phyloP scores from a whole-genome alignment of 306 rosid genomes.

The Styphnolobium japonicum region DNA sequence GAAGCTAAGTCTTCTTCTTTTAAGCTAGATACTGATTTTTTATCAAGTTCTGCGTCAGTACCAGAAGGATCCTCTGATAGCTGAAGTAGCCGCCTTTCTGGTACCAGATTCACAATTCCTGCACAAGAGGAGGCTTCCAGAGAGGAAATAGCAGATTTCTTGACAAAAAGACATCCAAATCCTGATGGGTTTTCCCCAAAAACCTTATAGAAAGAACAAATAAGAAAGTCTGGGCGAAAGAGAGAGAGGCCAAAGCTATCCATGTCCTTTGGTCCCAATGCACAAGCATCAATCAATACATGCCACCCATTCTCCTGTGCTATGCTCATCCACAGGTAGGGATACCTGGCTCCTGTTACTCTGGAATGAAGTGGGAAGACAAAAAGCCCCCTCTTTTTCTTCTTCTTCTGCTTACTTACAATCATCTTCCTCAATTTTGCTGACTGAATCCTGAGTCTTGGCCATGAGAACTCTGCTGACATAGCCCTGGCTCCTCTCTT shows the following conservation, averaged over 20 bases:
- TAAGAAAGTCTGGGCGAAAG: constrained; percentile 77
- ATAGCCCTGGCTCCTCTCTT: constrained; percentile 74
- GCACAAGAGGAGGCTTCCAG: constrained; percentile 60
- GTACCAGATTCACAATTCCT: constrained; percentile 81
- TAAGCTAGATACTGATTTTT: constrained; percentile 37
- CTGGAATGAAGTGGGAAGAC: constrained; percentile 92
- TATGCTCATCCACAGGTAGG: constrained; percentile 83
- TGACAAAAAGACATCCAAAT: constrained; percentile 89
- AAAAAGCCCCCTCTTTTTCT: constrained; percentile 74
- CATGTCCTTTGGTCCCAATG: constrained; percentile 91
- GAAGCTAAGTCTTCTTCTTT: constrained; percentile 45
- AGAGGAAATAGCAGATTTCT: constrained; percentile 62
- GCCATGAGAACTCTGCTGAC: constrained; percentile 93
- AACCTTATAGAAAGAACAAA: constrained; percentile 88
- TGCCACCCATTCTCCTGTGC: constrained; percentile 98
- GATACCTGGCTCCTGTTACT: constrained; percentile 90
- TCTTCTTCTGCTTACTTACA: constrained; percentile 54
- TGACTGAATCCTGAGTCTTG: constrained; percentile 77
- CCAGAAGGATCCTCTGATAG: constrained; percentile 54
- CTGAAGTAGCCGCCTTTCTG: constrained; percentile 45
- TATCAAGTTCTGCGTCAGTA: constrained; percentile 40
- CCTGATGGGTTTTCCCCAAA: constrained; percentile 92
- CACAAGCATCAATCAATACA: constrained; percentile 84
- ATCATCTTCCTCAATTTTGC: constrained; percentile 68
- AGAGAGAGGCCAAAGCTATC: constrained; percentile 88